phyloP scores from a whole-genome alignment of 495 filamentous ascomycete species.

The Gamarada debralockiae region DNA sequence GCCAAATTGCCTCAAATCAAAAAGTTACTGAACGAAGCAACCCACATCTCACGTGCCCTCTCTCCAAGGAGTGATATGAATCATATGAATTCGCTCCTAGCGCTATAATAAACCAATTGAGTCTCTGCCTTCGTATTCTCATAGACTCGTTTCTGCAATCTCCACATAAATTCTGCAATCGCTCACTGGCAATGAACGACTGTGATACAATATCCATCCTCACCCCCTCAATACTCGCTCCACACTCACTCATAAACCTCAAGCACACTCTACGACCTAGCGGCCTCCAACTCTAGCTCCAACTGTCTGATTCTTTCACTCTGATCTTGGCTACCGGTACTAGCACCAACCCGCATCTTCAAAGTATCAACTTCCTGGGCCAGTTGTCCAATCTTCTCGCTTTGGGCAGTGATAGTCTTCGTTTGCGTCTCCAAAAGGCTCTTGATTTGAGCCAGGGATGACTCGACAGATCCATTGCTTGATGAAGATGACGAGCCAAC shows the following conservation, averaged over 20 bases:
- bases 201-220: too few species aligned
- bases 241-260: too few species aligned
- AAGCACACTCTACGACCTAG: slow-evolving; percentile 33
- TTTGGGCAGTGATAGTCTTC: slow-evolving; percentile 55
- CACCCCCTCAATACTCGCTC: not conserved
- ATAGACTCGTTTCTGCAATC: too few species aligned
- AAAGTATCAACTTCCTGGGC: slow-evolving; percentile 66
- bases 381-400: slow-evolving; percentile 58
- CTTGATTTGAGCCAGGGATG: slow-evolving; percentile 59
- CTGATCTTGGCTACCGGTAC: slow-evolving; percentile 47
- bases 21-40: too few species aligned
- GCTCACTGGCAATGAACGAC: too few species aligned
- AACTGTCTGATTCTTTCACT: slow-evolving; percentile 66
- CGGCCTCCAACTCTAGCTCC: slow-evolving; percentile 63
- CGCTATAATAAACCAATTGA: too few species aligned
- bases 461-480: slow-evolving; percentile 31
- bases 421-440: slow-evolving; percentile 58
- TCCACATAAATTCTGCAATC: too few species aligned
- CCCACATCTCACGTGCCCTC: too few species aligned
- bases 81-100: too few species aligned
- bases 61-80: too few species aligned
- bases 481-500: slow-evolving; percentile 11
- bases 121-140: too few species aligned
- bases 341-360: slow-evolving; percentile 53
- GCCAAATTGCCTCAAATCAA: too few species aligned